Percentiles rank a stretch among this genome's conserved stretches.
Conservation (phyloP, 257 asterid species). For the Anisodus tanguticus region DNA sequence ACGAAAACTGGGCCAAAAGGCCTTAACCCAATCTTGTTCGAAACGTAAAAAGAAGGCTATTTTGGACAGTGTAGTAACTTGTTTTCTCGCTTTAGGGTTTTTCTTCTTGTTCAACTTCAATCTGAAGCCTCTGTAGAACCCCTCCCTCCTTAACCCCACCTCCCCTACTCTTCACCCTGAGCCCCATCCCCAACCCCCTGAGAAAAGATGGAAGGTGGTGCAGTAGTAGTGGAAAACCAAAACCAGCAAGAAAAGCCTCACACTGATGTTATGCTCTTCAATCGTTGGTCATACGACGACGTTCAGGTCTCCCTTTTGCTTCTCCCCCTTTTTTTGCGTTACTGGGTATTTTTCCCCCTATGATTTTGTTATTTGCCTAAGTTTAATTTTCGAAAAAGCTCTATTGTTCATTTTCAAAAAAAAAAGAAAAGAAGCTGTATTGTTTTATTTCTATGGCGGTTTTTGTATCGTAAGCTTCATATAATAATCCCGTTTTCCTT, state of each 20-base stretch:
- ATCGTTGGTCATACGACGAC: constrained; percentile 64
- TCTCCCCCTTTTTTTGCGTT: background rate
- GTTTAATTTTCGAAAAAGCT: too few species aligned
- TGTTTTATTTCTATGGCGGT: background rate
- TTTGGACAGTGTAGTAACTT: too few species aligned
- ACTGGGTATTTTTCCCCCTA: background rate
- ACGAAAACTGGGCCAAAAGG: background rate
- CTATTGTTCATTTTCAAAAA: background rate
- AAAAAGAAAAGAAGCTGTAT: background rate
- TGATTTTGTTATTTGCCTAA: too few species aligned
- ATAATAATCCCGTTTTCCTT: background rate
- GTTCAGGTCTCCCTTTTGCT: constrained; percentile 43
- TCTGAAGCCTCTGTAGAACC: background rate
- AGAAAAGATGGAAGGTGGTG: constrained; percentile 11
- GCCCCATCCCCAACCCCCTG: background rate
- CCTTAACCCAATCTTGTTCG: background rate
- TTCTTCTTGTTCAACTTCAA: background rate
- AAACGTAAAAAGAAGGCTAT: background rate
- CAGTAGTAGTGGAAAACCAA: background rate
- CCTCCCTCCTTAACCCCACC: background rate
- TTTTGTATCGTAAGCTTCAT: background rate
- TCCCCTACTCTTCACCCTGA: background rate
- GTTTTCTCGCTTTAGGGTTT: background rate
- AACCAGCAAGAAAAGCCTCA: constrained; percentile 40
- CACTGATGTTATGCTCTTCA: constrained; percentile 57